Evolutionary conservation across 2,329 filamentous ascomycete species (phyloP), one percentile per base, ranked within the genome.

Genomic region (Xylariaceae sp.): DNA sequence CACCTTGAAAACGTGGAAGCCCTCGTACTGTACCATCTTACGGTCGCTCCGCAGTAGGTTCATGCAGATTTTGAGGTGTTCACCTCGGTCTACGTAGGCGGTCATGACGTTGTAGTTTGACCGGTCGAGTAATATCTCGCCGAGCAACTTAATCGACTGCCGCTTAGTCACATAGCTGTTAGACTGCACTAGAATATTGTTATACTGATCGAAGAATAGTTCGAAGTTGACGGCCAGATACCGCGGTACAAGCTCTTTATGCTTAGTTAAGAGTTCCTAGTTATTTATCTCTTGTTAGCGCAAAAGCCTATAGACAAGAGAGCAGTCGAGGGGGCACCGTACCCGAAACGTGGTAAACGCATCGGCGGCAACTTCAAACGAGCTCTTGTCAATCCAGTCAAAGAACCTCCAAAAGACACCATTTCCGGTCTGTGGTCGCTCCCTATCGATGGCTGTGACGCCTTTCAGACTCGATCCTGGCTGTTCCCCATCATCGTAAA

Each of bases 61-160:
- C 95, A 99, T 99, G 78, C 93, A 95, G 63, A 98, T 90, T 78
- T 99, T 99, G 67, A 99, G 84, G 71, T 99, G 93, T 72, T 98
- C 94, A 58, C 93, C 93, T 45, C 90, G 88, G 73, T 96, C 93
- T 56, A 99, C 95, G 72, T 98, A 99, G 61, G 90, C 87, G 55
- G 94, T 98, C 95, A 99, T 99, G 71, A 98, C 92, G 71, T 88
- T 92, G 79, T 99, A 99, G 76, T 99, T 98, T 62, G 94, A 92
- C 39, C 95, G 87, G 74, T 98, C 95, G 29, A 99, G 83, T 53
- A 99, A 79, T 44, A 99, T 92, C 77, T 99, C 95, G 50, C 95
- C 95, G 1, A 99, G 85, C 39, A 99, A 83, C 75, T 99, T 99
- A 77, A 98, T 98, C 14, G 92, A 97, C 76, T 99, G 95, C 46